These are phyloP conservation scores for Amyloporia xantha DNA, from an alignment of 768 basidiomycete genomes.

Conservation along the genomic window DNA sequence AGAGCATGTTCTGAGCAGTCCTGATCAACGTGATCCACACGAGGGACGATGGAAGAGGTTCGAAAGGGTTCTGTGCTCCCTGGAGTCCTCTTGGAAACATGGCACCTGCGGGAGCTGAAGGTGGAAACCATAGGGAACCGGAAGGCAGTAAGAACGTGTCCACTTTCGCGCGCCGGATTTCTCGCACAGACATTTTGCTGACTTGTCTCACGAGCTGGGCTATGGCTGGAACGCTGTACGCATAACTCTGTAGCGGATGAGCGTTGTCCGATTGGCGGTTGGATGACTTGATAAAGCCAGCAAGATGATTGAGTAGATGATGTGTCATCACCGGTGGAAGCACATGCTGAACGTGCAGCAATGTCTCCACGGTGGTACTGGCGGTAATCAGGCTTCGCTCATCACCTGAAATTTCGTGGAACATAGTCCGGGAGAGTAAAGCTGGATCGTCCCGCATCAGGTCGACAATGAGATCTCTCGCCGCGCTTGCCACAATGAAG, in stretches of 20 bases:
- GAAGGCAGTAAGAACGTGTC: slow-evolving; percentile 65
- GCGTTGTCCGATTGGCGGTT: slow-evolving; percentile 37
- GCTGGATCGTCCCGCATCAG: slow-evolving; percentile 71
- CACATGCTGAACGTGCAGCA: slow-evolving; percentile 47
- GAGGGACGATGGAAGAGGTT: slow-evolving; percentile 36
- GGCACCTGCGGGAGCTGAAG: slow-evolving; percentile 44
- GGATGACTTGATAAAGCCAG: slow-evolving; percentile 56
- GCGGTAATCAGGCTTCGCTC: slow-evolving; percentile 41
- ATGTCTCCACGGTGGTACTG: slow-evolving; percentile 44
- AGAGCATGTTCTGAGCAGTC: slow-evolving; percentile 64
- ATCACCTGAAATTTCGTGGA: slow-evolving; percentile 53
- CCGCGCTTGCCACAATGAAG: slow-evolving; percentile 46
- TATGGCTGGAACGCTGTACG: slow-evolving; percentile 50
- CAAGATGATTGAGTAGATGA: slow-evolving; percentile 61
- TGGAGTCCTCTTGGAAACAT: slow-evolving; percentile 54
- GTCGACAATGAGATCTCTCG: slow-evolving; percentile 52
- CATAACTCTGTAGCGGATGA: slow-evolving; percentile 46
- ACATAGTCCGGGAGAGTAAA: slow-evolving; percentile 53
- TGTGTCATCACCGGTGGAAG: slow-evolving; percentile 64
- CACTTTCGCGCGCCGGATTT: slow-evolving; percentile 65
- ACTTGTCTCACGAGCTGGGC: slow-evolving; percentile 57
- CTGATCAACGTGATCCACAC: slow-evolving; percentile 57
- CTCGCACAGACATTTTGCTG: slow-evolving; percentile 63
- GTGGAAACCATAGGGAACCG: slow-evolving; percentile 62
- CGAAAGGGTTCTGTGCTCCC: slow-evolving; percentile 16